phyloP scores from a whole-genome alignment of 495 filamentous ascomycete genomes.

The Amorphotheca resinae region DNA sequence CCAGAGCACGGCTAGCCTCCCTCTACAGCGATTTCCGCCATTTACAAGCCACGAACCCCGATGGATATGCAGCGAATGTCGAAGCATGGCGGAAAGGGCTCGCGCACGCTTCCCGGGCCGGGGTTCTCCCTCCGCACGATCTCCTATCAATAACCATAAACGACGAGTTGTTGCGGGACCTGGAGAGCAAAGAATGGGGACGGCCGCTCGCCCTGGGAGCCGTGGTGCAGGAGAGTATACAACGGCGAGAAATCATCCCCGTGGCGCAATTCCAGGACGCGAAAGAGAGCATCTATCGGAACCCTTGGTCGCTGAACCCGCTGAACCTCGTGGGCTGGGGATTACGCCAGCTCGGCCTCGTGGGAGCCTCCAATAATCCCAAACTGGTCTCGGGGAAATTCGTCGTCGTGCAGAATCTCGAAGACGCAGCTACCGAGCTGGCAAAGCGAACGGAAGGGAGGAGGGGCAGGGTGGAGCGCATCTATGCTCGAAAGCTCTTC shows the following conservation, averaged over 20 bases:
- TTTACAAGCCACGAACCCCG: constrained; percentile 73
- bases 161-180: constrained; percentile 51
- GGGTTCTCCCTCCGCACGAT: constrained; percentile 44
- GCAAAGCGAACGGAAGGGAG: constrained; percentile 25
- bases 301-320: constrained; percentile 55
- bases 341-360: constrained; percentile 52
- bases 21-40: constrained; percentile 86
- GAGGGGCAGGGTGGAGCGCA: constrained; percentile 33
- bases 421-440: constrained; percentile 36
- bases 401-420: constrained; percentile 47
- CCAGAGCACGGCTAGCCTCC: constrained; percentile 71
- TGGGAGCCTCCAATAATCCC: constrained; percentile 30
- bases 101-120: constrained; percentile 50
- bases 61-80: constrained; percentile 79
- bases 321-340: constrained; percentile 56
- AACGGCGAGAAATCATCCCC: constrained; percentile 54
- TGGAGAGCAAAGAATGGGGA: constrained; percentile 72
- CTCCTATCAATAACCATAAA: constrained; percentile 54
- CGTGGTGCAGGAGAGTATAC: constrained; percentile 67
- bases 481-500: constrained; percentile 57
- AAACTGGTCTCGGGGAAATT: constrained; percentile 39
- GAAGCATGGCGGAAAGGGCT: constrained; percentile 73
- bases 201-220: constrained; percentile 69
- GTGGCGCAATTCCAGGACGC: constrained; percentile 45
- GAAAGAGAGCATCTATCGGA: constrained; percentile 55